A percentile compares a stretch with the other conserved stretches of the same genome.
Evolutionary conservation across 2,329 filamentous ascomycete genomes (phyloP).

Genomic region (Phoma herbarum): DNA sequence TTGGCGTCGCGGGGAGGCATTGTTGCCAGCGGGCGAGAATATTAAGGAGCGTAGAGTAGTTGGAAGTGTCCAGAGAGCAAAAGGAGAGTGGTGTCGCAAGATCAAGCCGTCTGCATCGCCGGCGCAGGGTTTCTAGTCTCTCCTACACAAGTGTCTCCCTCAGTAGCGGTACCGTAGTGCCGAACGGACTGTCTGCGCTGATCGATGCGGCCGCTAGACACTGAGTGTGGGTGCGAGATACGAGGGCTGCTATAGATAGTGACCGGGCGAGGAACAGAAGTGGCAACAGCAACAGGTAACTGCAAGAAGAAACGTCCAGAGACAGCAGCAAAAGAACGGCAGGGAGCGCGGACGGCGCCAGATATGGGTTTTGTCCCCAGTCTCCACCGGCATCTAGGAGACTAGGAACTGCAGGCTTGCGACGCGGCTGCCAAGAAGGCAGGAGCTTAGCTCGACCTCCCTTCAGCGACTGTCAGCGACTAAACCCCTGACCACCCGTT

Average conservation of each 20-base stretch:
- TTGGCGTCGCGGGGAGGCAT: slow-evolving; percentile 52
- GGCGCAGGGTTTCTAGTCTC: slow-evolving; percentile 13
- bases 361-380: slow-evolving; percentile 17
- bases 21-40: slow-evolving; percentile 14
- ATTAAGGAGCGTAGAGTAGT: slow-evolving; percentile 19
- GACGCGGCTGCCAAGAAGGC: slow-evolving; percentile 16
- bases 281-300: neutral
- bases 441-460: slow-evolving; percentile 25
- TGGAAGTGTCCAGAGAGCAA: slow-evolving; percentile 22
- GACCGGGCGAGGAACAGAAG: neutral
- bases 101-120: slow-evolving; percentile 22
- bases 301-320: neutral
- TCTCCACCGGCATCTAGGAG: slow-evolving; percentile 19
- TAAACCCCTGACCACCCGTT: neutral
- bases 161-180: neutral
- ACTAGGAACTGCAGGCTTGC: slow-evolving; percentile 17
- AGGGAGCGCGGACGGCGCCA: slow-evolving; percentile 16
- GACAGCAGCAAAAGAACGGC: slow-evolving; percentile 4
- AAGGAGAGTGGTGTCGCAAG: slow-evolving; percentile 5
- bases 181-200: neutral
- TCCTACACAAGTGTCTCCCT: neutral
- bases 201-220: slow-evolving; percentile 4
- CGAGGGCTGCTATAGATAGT: neutral
- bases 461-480: slow-evolving; percentile 10
- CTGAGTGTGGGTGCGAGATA: slow-evolving; percentile 3